Evolutionary conservation across 2,329 filamentous ascomycete species (phyloP).

Genomic region (Xylariales sp.): DNA sequence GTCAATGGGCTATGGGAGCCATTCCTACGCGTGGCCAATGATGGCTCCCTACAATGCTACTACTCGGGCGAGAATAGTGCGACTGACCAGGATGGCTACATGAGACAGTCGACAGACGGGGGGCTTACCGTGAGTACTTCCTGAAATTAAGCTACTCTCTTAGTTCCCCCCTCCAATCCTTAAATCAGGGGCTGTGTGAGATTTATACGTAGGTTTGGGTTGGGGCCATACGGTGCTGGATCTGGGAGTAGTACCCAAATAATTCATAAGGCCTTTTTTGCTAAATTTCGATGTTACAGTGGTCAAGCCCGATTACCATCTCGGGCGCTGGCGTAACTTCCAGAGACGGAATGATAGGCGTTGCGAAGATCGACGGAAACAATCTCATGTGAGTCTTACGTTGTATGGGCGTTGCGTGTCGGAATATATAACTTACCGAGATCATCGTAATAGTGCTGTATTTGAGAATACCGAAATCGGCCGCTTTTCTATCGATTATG

Average conservation of each 20-base stretch:
- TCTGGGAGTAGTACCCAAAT: not conserved
- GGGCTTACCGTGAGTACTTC: conserved; percentile 48
- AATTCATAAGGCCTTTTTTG: conserved; percentile 40
- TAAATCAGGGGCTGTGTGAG: not conserved
- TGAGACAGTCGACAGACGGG: conserved; percentile 54
- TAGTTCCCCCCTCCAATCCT: not conserved
- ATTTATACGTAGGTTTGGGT: not conserved
- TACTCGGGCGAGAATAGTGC: conserved; percentile 56
- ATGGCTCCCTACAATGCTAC: conserved; percentile 57
- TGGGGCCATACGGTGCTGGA: not conserved
- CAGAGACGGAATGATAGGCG: conserved; percentile 60
- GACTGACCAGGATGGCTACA: conserved; percentile 56
- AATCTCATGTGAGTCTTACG: conserved; percentile 50
- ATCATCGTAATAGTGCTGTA: conserved; percentile 47
- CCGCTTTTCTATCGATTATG: conserved; percentile 52
- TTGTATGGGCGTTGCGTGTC: not conserved
- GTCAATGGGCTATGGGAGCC: conserved; percentile 59
- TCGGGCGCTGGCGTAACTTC: conserved; percentile 51
- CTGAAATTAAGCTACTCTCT: not conserved
- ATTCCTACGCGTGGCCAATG: conserved; percentile 54
- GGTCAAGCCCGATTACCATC: conserved; percentile 46
- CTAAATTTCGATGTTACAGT: conserved; percentile 31
- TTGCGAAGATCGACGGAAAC: conserved; percentile 49
- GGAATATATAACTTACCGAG: conserved; percentile 2
- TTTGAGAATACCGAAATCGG: conserved; percentile 56